Conservation (phyloP, 1,139 yeast genomes). For the Debaryomyces robertsiae region DNA sequence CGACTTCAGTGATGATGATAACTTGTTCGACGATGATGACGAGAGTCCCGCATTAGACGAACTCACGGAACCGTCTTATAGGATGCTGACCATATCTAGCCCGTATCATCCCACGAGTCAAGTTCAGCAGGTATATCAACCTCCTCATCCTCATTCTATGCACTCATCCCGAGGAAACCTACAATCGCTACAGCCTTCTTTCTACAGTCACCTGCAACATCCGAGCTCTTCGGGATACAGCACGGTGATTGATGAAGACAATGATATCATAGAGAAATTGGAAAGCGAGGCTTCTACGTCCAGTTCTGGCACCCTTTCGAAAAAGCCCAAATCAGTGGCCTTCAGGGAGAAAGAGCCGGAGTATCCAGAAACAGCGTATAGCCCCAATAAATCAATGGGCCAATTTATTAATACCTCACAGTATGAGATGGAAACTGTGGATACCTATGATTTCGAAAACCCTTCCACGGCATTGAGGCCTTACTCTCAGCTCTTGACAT, state of each 20-base stretch:
- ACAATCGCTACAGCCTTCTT: conserved; percentile 2
- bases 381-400: conserved; percentile 25
- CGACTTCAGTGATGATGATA: conserved; percentile 17
- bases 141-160: conserved; percentile 12
- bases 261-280: conserved; percentile 19
- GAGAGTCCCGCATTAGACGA: conserved; percentile 4
- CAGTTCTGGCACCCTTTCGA: conserved; percentile 9
- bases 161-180: conserved; percentile 7
- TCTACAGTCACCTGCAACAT: conserved; percentile 13
- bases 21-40: conserved; percentile 13
- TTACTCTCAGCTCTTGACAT: conserved; percentile 27
- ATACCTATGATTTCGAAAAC: conserved; percentile 23
- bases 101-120: not conserved
- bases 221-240: conserved; percentile 24
- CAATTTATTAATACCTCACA: conserved; percentile 24
- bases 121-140: conserved; percentile 4
- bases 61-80: not conserved
- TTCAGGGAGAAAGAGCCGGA: conserved; percentile 41
- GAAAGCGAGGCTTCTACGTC: conserved; percentile 8
- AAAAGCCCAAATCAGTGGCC: conserved; percentile 33
- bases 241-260: conserved; percentile 26
- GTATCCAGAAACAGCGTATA: conserved; percentile 34
- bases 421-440: conserved; percentile 20
- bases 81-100: not conserved
- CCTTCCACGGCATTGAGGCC: conserved; percentile 23